Base-by-base conservation (phyloP, 768 basidiomycete species). In the Hericium erinaceus region DNA sequence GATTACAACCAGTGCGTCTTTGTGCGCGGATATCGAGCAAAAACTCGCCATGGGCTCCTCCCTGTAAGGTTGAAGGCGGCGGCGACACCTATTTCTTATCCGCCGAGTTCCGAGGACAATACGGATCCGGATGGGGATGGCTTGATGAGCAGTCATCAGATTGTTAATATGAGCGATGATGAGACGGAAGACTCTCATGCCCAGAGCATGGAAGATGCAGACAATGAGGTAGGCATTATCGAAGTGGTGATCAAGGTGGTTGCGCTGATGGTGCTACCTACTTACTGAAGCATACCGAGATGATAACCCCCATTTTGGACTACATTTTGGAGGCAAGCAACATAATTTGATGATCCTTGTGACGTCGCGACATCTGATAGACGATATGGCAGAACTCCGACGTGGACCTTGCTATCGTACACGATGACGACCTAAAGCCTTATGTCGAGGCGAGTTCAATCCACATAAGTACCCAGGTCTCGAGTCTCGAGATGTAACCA, bases 361-460 rank as follows among this genome's bases (percentile, higher is more conserved):
- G 10, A 41, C 2, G 15, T 39, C 46, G 12, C 22, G 54, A 38
- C 16, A 2, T 28, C 41, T 7, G 41, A 28, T 13, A 20, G 22
- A 12, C 26, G 22, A 24, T 20, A 38, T 1, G 12, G 49, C 54
- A 58, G 58, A 26, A 28, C 22, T 55, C 60, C 10, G 12, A 61
- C 9, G 40, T 56, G 24, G 57, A 63, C 4, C 5, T 63, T n/a
- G 62, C 60, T 13, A 54, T 61, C 39, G 60, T 57, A 7, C 62
- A 63, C 26, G 60, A 63, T 38, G 40, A 61, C 16, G 62, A 63
- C 18, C 33, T 63, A 5, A 13, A 28, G 20, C 52, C 39, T n/a
- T 22, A 33, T 39, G 4, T 39, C 15, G 50, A 15, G 50, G 50
- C 16, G 3, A 15, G 41, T 44, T 33, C 33, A 7, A 33, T 7